These are phyloP conservation scores for Gomphus bonarii DNA, from an alignment of 1,284 basidiomycete genomes.

Conservation along the genomic window DNA sequence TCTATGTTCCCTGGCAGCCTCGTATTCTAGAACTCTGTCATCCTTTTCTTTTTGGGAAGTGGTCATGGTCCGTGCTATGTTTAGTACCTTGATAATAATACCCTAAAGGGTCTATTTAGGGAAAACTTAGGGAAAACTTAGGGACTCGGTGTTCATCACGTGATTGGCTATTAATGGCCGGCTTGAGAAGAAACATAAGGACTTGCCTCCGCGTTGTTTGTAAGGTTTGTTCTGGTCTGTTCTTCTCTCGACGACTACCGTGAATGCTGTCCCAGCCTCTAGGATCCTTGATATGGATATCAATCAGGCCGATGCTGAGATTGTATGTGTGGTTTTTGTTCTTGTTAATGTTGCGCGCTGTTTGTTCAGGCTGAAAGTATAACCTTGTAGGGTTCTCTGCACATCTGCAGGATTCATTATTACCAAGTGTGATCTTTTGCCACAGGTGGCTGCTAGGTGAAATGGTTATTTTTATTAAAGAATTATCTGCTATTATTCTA, in stretches of 20 bases:
- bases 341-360: background rate
- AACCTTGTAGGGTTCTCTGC: slow-evolving; percentile 35
- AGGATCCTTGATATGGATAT: slow-evolving; percentile 44
- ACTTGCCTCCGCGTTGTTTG: too few relatives aligned
- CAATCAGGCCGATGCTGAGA: slow-evolving; percentile 46
- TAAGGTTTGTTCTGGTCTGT: background rate
- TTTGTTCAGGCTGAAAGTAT: background rate
- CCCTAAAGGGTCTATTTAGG: background rate
- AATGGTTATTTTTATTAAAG: background rate
- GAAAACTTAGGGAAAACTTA: background rate
- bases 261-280: slow-evolving; percentile 16
- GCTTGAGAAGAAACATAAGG: too few relatives aligned
- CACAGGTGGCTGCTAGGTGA: slow-evolving; percentile 38
- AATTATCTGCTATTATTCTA: background rate
- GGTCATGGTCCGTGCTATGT: too few relatives aligned
- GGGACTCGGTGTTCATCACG: background rate
- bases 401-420: slow-evolving; percentile 44
- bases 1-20: too few relatives aligned
- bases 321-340: slow-evolving; percentile 31
- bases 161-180: background rate
- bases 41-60: background rate
- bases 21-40: too few relatives aligned
- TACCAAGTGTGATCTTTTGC: slow-evolving; percentile 52
- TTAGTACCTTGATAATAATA: too few relatives aligned
- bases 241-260: background rate